Conservation (phyloP, 2,329 filamentous ascomycete genomes). For the Calonectria honghensis region DNA sequence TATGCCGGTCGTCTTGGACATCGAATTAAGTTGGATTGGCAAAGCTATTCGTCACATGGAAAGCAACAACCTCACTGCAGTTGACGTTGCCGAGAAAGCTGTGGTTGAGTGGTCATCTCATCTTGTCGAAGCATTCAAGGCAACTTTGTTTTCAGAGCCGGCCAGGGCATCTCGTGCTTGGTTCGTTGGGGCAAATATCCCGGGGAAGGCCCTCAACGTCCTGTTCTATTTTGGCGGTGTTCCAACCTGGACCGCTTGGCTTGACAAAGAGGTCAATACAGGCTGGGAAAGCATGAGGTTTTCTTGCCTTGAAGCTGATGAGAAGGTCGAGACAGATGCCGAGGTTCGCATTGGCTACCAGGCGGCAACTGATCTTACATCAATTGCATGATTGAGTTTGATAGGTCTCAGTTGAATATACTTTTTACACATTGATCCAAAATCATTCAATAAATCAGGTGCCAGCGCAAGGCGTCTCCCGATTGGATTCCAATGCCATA, state of each 20-base stretch:
- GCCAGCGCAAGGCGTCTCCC: too few species aligned
- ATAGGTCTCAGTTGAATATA: neutral
- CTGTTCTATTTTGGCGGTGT: constrained; percentile 43
- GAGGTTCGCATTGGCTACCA: neutral
- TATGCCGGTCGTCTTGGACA: constrained; percentile 38
- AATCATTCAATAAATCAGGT: neutral
- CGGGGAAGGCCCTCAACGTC: constrained; percentile 24
- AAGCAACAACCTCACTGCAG: constrained; percentile 23
- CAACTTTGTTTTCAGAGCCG: constrained; percentile 55
- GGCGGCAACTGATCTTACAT: neutral
- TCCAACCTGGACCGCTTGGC: constrained; percentile 36
- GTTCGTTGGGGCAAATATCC: constrained; percentile 45
- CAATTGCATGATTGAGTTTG: neutral
- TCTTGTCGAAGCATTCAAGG: constrained; percentile 55
- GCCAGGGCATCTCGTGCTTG: constrained; percentile 30
- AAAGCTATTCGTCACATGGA: constrained; percentile 29
- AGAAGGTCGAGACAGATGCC: neutral
- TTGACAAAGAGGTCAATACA: constrained; percentile 26
- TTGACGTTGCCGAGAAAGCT: constrained; percentile 31
- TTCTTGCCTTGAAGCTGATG: neutral
- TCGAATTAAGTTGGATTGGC: constrained; percentile 37
- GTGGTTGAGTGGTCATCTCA: constrained; percentile 43
- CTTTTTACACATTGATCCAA: neutral
- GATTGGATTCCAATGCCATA: too few species aligned
- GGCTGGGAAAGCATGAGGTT: constrained; percentile 39